phyloP scores from a whole-genome alignment of 352 stramenopile species.

The Hyaloperonospora arabidopsidis region DNA sequence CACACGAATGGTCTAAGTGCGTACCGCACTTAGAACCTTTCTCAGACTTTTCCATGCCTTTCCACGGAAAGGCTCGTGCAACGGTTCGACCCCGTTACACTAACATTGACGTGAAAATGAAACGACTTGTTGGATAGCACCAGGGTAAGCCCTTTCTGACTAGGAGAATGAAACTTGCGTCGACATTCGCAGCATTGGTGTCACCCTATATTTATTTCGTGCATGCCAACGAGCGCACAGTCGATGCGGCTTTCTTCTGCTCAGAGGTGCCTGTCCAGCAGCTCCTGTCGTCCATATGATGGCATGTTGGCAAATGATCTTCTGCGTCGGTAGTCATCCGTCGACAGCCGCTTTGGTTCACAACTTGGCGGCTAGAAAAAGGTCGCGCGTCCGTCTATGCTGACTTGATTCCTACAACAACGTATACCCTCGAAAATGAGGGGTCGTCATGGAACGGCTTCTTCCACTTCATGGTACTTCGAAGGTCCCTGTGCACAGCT shows the following conservation, averaged over 20 bases:
- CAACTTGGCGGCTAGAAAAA: conserved; percentile 7
- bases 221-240: too few species aligned
- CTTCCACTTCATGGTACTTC: background rate
- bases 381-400: conserved; percentile 6
- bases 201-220: too few species aligned
- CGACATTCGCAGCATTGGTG: too few species aligned
- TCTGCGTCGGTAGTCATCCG: conserved; percentile 13
- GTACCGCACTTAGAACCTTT: too few species aligned
- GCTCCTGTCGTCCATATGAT: conserved; percentile 6
- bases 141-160: too few species aligned
- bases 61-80: too few species aligned
- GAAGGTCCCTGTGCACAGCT: conserved; percentile 1
- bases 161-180: too few species aligned
- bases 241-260: conserved; percentile 1
- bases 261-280: conserved; percentile 2
- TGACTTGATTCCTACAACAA: conserved; percentile 27
- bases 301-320: conserved; percentile 17
- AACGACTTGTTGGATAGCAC: background rate
- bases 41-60: too few species aligned
- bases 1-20: too few species aligned
- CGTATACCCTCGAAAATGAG: conserved; percentile 12
- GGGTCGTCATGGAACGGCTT: background rate
- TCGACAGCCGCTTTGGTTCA: conserved; percentile 15
- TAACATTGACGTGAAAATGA: conserved; percentile 1
- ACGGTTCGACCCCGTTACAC: too few species aligned